Evolutionary conservation across 1,284 basidiomycete species (phyloP).

Genomic region (Naganishia sp.): DNA sequence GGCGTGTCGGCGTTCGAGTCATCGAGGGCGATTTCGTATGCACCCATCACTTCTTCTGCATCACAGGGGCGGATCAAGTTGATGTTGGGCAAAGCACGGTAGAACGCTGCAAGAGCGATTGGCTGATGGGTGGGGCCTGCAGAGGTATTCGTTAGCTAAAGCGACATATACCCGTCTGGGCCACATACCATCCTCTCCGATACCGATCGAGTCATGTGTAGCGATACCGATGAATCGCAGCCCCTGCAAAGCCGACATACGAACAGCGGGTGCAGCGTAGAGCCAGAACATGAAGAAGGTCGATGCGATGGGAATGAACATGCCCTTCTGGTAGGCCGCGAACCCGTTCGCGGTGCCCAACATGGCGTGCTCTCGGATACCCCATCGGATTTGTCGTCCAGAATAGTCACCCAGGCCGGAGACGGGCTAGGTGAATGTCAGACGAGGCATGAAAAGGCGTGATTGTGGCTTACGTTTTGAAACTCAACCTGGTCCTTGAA

Average conservation of each 20-base stretch:
- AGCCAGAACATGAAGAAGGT: constrained; percentile 53
- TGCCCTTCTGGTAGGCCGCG: constrained; percentile 47
- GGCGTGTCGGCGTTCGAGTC: constrained; percentile 36
- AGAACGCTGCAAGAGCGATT: constrained; percentile 44
- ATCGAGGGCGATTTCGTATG: constrained; percentile 42
- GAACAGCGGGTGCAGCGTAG: constrained; percentile 49
- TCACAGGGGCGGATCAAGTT: constrained; percentile 49
- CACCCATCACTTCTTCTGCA: constrained; percentile 47
- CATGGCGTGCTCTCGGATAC: constrained; percentile 51
- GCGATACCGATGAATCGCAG: constrained; percentile 49
- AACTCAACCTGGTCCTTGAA: constrained; percentile 46
- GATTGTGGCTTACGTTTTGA: constrained; percentile 40
- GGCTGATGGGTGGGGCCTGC: constrained; percentile 48
- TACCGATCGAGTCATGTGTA: constrained; percentile 49
- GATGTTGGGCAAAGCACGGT: constrained; percentile 46
- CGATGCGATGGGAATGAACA: constrained; percentile 65
- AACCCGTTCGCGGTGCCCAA: constrained; percentile 45
- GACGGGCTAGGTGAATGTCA: constrained; percentile 33
- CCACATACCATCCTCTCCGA: constrained; percentile 47
- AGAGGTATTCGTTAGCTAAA: neutral
- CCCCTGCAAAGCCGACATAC: constrained; percentile 48
- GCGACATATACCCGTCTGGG: neutral
- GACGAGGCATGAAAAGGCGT: neutral
- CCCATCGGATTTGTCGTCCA: constrained; percentile 49
- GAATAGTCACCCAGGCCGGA: constrained; percentile 45